Percentiles rank a stretch among this genome's conserved stretches.
Evolutionary conservation across 2,329 filamentous ascomycete genomes (phyloP).

Genomic region (Falciphora oryzae): DNA sequence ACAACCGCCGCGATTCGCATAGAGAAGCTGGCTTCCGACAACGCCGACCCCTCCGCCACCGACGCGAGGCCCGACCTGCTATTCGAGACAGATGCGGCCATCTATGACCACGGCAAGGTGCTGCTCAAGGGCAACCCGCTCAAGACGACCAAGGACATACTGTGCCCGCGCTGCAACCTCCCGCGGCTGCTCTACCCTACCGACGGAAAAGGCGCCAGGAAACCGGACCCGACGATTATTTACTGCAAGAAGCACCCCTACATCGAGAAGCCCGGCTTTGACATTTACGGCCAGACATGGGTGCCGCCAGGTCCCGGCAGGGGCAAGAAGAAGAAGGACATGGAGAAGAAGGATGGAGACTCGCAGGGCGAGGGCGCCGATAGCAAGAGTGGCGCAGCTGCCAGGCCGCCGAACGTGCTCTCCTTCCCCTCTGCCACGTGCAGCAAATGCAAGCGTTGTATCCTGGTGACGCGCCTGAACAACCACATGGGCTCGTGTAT

Average conservation of each 20-base stretch:
- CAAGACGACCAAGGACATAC: constrained; percentile 63
- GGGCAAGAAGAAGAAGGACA: constrained; percentile 76
- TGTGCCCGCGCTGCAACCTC: constrained; percentile 69
- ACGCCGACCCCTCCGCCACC: constrained; percentile 42
- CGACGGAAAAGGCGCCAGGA: constrained; percentile 60
- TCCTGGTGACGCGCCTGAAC: constrained; percentile 59
- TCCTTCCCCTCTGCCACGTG: constrained; percentile 62
- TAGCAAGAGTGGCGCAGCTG: constrained; percentile 33
- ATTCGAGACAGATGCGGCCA: constrained; percentile 61
- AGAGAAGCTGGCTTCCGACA: constrained; percentile 54
- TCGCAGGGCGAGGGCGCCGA: constrained; percentile 28
- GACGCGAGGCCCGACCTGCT: constrained; percentile 51
- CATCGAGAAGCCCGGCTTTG: constrained; percentile 68
- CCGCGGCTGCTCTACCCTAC: constrained; percentile 68
- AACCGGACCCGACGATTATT: constrained; percentile 60
- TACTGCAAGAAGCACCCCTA: constrained; percentile 79
- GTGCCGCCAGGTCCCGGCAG: constrained; percentile 63
- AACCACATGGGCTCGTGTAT: constrained; percentile 66
- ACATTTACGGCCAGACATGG: constrained; percentile 80
- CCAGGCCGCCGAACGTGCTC: constrained; percentile 54
- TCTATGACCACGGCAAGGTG: constrained; percentile 64
- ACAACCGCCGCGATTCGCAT: constrained; percentile 58
- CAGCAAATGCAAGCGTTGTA: constrained; percentile 61
- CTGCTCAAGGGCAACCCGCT: constrained; percentile 67
- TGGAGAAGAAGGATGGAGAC: constrained; percentile 54